Evolutionary conservation across 306 rosid species (phyloP).

Genomic region (Ormosia semicastrata): DNA sequence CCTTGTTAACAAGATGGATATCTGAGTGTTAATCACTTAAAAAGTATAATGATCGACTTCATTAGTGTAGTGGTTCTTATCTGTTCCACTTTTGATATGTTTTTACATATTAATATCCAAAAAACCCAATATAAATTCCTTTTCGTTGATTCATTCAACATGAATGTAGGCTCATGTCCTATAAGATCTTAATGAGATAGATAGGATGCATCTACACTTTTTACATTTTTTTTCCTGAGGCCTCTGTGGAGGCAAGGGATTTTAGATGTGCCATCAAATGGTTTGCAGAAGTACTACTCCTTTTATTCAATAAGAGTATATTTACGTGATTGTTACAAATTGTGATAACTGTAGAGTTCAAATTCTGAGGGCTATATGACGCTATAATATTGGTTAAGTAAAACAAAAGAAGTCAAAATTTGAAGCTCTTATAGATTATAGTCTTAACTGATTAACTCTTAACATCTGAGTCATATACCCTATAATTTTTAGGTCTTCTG

Average conservation of each 20-base stretch:
- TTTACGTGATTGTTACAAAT: neutral
- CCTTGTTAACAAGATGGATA: neutral
- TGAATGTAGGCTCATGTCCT: neutral
- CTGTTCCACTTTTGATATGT: neutral
- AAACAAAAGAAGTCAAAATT: neutral
- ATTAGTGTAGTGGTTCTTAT: neutral
- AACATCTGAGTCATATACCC: neutral
- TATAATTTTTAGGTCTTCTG: constrained; percentile 19
- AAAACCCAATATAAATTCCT: neutral
- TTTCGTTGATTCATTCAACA: neutral
- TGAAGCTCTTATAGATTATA: neutral
- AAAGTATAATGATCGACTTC: neutral
- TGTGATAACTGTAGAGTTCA: neutral
- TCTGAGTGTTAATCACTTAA: neutral
- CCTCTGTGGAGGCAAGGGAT: neutral
- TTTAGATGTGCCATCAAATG: neutral
- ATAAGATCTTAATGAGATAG: neutral
- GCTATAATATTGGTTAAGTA: neutral
- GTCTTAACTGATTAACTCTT: neutral
- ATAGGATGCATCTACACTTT: neutral
- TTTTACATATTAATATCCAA: neutral
- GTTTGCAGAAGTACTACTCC: neutral
- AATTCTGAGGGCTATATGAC: neutral
- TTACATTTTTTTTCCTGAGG: neutral
- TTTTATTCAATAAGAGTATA: neutral